A percentile compares a stretch with the other conserved stretches of the same genome.
These are phyloP conservation scores for Nicotiana undulata DNA, from an alignment of 257 asterid genomes.

Conservation along the genomic window DNA sequence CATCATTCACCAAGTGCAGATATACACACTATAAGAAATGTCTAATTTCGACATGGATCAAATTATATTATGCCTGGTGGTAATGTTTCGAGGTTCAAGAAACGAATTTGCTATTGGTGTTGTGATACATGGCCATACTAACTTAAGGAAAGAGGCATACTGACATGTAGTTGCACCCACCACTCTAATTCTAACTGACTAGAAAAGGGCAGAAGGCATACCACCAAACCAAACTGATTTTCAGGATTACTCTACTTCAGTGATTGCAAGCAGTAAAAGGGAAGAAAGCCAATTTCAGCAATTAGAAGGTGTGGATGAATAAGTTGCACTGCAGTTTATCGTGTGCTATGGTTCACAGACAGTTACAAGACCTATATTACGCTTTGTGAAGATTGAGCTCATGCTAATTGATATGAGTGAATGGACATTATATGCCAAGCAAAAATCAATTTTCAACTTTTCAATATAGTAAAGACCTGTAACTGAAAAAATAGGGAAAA, in stretches of 20 bases:
- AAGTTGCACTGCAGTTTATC: neutral
- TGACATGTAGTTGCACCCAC: neutral
- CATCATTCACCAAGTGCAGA: neutral
- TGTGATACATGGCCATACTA: neutral
- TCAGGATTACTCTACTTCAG: neutral
- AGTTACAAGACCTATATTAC: neutral
- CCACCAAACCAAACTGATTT: conserved; percentile 3
- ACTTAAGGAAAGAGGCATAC: neutral
- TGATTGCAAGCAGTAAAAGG: neutral
- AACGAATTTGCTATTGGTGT: neutral
- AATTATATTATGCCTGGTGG: neutral
- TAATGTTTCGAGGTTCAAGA: neutral
- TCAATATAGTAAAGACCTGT: neutral
- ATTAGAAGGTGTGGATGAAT: neutral
- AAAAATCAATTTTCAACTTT: neutral
- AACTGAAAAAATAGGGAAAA: neutral
- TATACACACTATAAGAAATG: neutral
- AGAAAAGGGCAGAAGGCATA: neutral
- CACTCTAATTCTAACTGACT: neutral
- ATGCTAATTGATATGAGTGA: neutral
- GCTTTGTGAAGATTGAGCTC: neutral
- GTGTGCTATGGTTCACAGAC: neutral
- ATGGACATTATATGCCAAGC: neutral
- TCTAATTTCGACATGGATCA: too few relatives aligned
- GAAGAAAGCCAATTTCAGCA: neutral